Evolutionary conservation across 2,329 filamentous ascomycete species (phyloP).

Genomic region (Bipolaris bicolor): DNA sequence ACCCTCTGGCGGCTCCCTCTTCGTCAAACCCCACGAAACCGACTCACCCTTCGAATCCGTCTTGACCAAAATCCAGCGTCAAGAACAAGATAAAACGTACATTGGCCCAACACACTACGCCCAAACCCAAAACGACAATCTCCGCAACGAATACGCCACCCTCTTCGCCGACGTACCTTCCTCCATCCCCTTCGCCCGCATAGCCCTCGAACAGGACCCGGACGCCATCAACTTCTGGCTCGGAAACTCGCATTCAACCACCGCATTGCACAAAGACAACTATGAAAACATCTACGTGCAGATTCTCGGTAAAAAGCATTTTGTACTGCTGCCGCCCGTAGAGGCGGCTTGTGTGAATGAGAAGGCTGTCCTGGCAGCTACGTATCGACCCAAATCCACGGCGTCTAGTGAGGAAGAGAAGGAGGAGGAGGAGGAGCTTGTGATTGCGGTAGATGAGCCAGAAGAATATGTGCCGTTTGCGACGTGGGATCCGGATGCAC

Average conservation of each 20-base stretch:
- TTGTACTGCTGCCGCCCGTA: constrained; percentile 74
- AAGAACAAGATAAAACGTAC: constrained; percentile 53
- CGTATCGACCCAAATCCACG: constrained; percentile 54
- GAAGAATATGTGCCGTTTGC: constrained; percentile 67
- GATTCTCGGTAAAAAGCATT: constrained; percentile 74
- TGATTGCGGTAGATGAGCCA: constrained; percentile 42
- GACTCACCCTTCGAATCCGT: constrained; percentile 67
- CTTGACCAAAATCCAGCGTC: constrained; percentile 64
- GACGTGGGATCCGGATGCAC: constrained; percentile 74
- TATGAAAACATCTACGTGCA: constrained; percentile 88
- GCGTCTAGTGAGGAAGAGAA: constrained; percentile 19
- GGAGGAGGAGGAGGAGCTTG: constrained; percentile 30
- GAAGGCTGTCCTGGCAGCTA: constrained; percentile 60
- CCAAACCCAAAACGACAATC: constrained; percentile 84
- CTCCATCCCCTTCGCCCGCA: constrained; percentile 73
- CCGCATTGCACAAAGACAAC: constrained; percentile 79
- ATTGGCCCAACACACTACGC: constrained; percentile 60
- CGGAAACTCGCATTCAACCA: constrained; percentile 70
- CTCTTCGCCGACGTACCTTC: constrained; percentile 68
- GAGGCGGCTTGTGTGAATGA: constrained; percentile 74
- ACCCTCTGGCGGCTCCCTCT: constrained; percentile 57
- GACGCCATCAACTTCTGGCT: constrained; percentile 87
- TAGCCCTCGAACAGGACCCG: constrained; percentile 68
- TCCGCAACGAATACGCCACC: constrained; percentile 71
- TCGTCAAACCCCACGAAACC: constrained; percentile 76